phyloP scores from a whole-genome alignment of 768 basidiomycete species.

The Cystoderma amianthinum region DNA sequence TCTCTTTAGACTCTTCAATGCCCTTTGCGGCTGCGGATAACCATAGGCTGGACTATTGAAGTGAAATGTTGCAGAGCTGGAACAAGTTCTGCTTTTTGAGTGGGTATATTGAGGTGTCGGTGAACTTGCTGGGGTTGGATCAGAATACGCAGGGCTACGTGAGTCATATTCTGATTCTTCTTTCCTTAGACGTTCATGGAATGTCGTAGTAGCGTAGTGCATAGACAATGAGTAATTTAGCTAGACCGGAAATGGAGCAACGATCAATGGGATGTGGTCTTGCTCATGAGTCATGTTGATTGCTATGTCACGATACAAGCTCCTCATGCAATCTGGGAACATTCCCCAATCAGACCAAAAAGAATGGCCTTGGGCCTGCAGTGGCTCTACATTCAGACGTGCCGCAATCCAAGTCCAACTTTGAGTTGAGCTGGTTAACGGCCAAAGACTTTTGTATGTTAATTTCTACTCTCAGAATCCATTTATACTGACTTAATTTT shows the following conservation, averaged over 20 bases:
- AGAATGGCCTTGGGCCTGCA: conserved; percentile 45
- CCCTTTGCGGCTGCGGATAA: too few relatives aligned
- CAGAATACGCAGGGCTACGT: conserved; percentile 39
- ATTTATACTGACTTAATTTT: too few relatives aligned
- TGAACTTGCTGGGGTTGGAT: not conserved
- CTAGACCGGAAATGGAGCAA: conserved; percentile 74
- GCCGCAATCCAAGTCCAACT: conserved; percentile 46
- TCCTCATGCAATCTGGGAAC: conserved; percentile 73
- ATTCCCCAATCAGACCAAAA: conserved; percentile 60
- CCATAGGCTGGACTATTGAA: too few relatives aligned
- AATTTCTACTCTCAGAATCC: conserved; percentile 43
- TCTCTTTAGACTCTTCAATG: too few relatives aligned
- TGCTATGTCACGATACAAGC: conserved; percentile 27
- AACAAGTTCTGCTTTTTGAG: too few relatives aligned
- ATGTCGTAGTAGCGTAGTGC: conserved; percentile 66
- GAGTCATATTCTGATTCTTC: conserved; percentile 12
- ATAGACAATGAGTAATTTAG: conserved; percentile 92
- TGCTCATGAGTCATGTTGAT: conserved; percentile 49
- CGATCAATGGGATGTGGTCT: conserved; percentile 80
- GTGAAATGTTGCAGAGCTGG: too few relatives aligned
- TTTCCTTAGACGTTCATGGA: not conserved
- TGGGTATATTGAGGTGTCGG: not conserved
- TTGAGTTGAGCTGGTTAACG: conserved; percentile 68
- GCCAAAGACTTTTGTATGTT: conserved; percentile 62
- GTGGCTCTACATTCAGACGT: conserved; percentile 50